Percentiles rank a stretch among this genome's conserved stretches.
phyloP scores from a whole-genome alignment of 257 asterid species.

The Fraxinus pennsylvanica region DNA sequence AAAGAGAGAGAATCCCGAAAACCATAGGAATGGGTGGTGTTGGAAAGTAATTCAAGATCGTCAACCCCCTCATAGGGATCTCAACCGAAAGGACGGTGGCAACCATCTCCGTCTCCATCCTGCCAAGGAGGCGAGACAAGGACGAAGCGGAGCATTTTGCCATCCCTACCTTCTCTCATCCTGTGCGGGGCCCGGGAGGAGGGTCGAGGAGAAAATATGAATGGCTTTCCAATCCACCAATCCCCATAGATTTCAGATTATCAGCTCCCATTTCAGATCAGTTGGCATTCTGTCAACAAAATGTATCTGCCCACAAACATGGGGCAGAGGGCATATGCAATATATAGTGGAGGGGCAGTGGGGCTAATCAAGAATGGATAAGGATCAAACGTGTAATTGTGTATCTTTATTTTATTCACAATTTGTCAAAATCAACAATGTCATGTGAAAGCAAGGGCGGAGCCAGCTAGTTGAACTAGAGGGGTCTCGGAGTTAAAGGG shows the following conservation, averaged over 20 bases:
- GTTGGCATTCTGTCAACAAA: neutral
- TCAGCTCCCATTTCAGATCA: conserved; percentile 40
- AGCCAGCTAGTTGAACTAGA: too few relatives aligned
- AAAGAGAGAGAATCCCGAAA: conserved; percentile 37
- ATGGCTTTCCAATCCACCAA: conserved; percentile 49
- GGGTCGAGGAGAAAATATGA: neutral
- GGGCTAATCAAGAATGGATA: conserved; percentile 17
- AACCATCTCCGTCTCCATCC: too few relatives aligned
- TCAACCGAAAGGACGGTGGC: too few relatives aligned
- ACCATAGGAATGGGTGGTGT: conserved; percentile 56
- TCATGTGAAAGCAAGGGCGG: too few relatives aligned
- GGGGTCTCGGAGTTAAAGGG: too few relatives aligned
- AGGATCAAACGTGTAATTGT: conserved; percentile 25
- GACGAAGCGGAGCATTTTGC: too few relatives aligned
- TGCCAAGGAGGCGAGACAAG: too few relatives aligned
- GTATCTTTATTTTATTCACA: too few relatives aligned
- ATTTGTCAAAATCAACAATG: neutral
- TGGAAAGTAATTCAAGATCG: conserved; percentile 33
- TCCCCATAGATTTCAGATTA: conserved; percentile 37
- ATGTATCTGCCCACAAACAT: neutral
- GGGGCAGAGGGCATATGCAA: neutral
- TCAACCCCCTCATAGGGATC: too few relatives aligned
- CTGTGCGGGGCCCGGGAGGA: neutral
- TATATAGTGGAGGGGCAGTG: neutral
- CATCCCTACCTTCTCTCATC: too few relatives aligned